Conservation (phyloP, 1,284 basidiomycete genomes). For the Uromyces viciae-fabae region DNA sequence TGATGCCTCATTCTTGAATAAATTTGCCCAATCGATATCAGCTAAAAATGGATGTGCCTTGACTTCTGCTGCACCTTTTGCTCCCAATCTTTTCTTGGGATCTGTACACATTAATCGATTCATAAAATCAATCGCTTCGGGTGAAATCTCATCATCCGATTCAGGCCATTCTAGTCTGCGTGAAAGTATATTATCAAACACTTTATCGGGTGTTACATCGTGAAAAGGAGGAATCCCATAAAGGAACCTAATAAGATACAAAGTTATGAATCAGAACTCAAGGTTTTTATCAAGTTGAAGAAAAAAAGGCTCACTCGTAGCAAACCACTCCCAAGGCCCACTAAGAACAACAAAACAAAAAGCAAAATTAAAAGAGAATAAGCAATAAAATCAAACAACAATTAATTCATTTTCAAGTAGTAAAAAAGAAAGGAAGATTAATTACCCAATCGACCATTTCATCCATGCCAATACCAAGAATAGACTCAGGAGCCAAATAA, state of each 20-base stretch:
- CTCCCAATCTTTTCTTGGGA: slow-evolving; percentile 74
- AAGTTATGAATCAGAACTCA: neutral
- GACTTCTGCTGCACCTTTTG: slow-evolving; percentile 84
- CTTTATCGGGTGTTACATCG: slow-evolving; percentile 89
- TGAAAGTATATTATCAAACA: slow-evolving; percentile 98
- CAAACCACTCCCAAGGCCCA: slow-evolving; percentile 98
- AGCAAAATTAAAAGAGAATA: neutral
- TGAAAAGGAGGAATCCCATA: slow-evolving; percentile 98
- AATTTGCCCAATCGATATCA: slow-evolving; percentile 86
- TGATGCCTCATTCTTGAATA: slow-evolving; percentile 80
- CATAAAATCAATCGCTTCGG: slow-evolving; percentile 88
- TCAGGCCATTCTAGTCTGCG: slow-evolving; percentile 79
- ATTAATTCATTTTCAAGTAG: neutral
- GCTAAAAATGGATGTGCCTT: slow-evolving; percentile 86
- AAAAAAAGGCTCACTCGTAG: slow-evolving; percentile 67
- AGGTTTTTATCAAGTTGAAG: too few species aligned
- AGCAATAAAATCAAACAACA: neutral
- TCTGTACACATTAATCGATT: slow-evolving; percentile 78
- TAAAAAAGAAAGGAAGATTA: neutral
- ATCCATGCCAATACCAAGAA: slow-evolving; percentile 89
- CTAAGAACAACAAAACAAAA: slow-evolving; percentile 51
- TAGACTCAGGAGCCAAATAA: slow-evolving; percentile 92
- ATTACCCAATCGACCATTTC: slow-evolving; percentile 94
- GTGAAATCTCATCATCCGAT: slow-evolving; percentile 60
- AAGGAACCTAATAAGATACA: slow-evolving; percentile 62